Conservation (phyloP, 2,329 filamentous ascomycete species). For the Coniochaeta sp. region DNA sequence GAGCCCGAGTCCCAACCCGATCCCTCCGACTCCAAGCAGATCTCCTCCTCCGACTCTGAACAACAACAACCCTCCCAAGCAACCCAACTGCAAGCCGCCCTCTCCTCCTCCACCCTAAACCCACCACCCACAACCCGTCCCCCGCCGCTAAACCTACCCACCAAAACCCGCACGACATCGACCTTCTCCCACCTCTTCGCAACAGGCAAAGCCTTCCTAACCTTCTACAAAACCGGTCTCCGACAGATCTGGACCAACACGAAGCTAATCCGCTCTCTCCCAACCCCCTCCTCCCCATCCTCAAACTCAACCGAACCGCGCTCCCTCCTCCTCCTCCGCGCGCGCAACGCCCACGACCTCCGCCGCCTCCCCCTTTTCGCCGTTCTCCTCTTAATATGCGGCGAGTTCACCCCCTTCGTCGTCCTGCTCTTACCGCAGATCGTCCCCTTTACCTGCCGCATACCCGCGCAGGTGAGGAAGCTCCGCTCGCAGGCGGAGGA, state of each 20-base stretch:
- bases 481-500: slow-evolving; percentile 45
- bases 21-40: too few relatives aligned
- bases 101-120: slow-evolving; percentile 37
- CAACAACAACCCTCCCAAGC: not conserved
- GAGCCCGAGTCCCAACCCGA: too few relatives aligned
- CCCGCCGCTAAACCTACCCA: slow-evolving; percentile 58
- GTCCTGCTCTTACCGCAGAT: slow-evolving; percentile 63
- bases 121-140: slow-evolving; percentile 68
- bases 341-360: slow-evolving; percentile 64
- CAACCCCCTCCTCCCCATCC: slow-evolving; percentile 26
- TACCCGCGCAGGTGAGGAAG: slow-evolving; percentile 66
- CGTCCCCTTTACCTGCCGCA: slow-evolving; percentile 75
- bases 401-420: slow-evolving; percentile 79
- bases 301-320: slow-evolving; percentile 47
- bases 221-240: slow-evolving; percentile 84
- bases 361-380: slow-evolving; percentile 73
- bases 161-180: slow-evolving; percentile 36
- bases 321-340: slow-evolving; percentile 63
- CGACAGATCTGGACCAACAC: slow-evolving; percentile 67
- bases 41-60: too few relatives aligned
- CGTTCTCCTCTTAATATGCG: slow-evolving; percentile 67
- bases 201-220: slow-evolving; percentile 67
- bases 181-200: slow-evolving; percentile 47
- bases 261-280: slow-evolving; percentile 37
- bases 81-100: not conserved